Evolutionary conservation across 129 eudicot genomes (phyloP).

Genomic region (Rutidosis leptorrhynchoides): DNA sequence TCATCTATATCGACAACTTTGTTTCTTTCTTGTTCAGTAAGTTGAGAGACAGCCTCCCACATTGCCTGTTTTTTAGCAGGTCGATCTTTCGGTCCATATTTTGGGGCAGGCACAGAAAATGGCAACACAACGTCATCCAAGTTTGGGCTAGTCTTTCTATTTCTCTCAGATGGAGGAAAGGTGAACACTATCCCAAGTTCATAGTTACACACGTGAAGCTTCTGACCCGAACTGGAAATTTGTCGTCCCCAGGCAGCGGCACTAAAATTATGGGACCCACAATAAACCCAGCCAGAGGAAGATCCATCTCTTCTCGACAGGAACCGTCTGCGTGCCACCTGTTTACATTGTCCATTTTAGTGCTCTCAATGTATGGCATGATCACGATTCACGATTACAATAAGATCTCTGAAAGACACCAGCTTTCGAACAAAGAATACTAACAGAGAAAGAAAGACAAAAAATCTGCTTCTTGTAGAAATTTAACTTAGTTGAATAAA

Average conservation of each 20-base stretch:
- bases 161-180: conserved; percentile 44
- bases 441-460: no score
- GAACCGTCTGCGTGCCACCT: conserved; percentile 89
- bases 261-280: conserved; percentile 91
- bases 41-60: conserved; percentile 58
- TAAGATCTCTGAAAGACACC: no score
- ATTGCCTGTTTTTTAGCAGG: conserved; percentile 82
- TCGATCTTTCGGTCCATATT: conserved; percentile 53
- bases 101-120: conserved; percentile 83
- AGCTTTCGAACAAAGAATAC: no score
- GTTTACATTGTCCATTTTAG: conserved; percentile 22
- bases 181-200: conserved; percentile 80
- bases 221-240: conserved; percentile 48
- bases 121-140: conserved; percentile 75
- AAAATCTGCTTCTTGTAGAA: no score
- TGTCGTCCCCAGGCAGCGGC: conserved; percentile 98
- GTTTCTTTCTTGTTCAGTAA: conserved; percentile 35
- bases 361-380: not conserved
- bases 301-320: conserved; percentile 40
- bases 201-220: conserved; percentile 81
- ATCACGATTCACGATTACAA: no score
- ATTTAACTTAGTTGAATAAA: no score
- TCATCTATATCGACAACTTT: conserved; percentile 23
- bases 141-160: conserved; percentile 9
- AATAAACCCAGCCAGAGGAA: conserved; percentile 95